These are phyloP conservation scores for Fusarium tjaetaba DNA, from an alignment of 2,329 filamentous ascomycete genomes.

Conservation along the genomic window DNA sequence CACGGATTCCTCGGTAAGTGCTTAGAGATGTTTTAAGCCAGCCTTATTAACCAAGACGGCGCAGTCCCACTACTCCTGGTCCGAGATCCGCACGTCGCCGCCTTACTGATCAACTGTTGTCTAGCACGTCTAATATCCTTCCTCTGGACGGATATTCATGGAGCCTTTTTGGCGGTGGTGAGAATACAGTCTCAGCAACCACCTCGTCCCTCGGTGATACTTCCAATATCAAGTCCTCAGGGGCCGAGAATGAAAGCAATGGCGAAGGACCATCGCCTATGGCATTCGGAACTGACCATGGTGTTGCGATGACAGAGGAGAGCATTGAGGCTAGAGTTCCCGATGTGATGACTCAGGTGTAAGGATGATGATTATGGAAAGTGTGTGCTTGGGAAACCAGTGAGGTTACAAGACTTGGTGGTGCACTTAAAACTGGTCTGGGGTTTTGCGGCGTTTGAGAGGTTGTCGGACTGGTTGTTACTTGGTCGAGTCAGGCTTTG, in stretches of 20 bases:
- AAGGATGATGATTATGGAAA: background rate
- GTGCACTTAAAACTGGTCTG: background rate
- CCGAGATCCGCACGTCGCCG: conserved; percentile 11
- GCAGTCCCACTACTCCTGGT: conserved; percentile 11
- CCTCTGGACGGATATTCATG: background rate
- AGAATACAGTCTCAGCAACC: background rate
- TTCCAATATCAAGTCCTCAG: background rate
- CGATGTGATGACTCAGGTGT: conserved; percentile 54
- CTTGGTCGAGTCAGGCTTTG: background rate
- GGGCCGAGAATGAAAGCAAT: background rate
- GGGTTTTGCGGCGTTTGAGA: conserved; percentile 1
- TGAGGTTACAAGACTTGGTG: background rate
- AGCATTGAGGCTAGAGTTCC: conserved; percentile 59
- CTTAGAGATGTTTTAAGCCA: background rate
- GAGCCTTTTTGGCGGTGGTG: background rate
- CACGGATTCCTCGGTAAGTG: conserved; percentile 19
- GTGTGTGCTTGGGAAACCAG: background rate
- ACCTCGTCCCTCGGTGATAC: background rate
- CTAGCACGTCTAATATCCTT: background rate
- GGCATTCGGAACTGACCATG: conserved; percentile 59
- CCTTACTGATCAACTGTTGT: conserved; percentile 1
- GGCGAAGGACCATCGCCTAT: conserved; percentile 21
- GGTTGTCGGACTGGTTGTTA: background rate
- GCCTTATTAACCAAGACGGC: conserved; percentile 1
- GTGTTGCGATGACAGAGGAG: conserved; percentile 67